Conservation (phyloP, 306 rosid genomes). For the Lathyrus tuberosus region DNA sequence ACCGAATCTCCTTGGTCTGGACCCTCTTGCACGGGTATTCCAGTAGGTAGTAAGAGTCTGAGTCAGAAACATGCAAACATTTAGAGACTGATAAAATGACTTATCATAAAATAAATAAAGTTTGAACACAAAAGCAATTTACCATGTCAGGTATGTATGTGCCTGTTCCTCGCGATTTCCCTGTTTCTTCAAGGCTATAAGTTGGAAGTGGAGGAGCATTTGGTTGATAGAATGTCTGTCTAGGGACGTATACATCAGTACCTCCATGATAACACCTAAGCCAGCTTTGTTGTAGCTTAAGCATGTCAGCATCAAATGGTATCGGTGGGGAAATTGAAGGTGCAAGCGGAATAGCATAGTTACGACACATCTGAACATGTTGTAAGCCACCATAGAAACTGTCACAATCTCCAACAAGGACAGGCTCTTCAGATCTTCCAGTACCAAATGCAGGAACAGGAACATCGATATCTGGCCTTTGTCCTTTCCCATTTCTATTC, state of each 20-base stretch:
- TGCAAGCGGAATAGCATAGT: constrained; percentile 25
- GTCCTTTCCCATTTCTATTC: constrained; percentile 72
- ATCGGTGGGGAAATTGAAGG: constrained; percentile 34
- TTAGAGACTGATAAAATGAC: constrained; percentile 27
- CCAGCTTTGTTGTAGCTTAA: constrained; percentile 40
- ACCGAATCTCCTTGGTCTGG: constrained; percentile 32
- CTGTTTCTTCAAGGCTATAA: constrained; percentile 34
- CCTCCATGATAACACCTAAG: constrained; percentile 35
- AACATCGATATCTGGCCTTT: constrained; percentile 61
- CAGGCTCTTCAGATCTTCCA: constrained; percentile 56
- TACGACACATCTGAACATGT: constrained; percentile 36
- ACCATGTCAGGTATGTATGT: constrained; percentile 71
- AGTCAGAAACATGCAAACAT: constrained; percentile 43
- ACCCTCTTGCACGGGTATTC: constrained; percentile 26
- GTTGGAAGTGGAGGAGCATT: constrained; percentile 36
- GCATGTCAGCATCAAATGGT: constrained; percentile 46
- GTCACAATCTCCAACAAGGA: constrained; percentile 55
- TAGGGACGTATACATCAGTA: constrained; percentile 34
- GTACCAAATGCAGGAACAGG: constrained; percentile 76
- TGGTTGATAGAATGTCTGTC: constrained; percentile 28
- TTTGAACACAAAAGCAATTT: constrained; percentile 29
- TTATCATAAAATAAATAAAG: constrained; percentile 21
- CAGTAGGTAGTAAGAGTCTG: constrained; percentile 45
- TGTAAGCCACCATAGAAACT: constrained; percentile 45
- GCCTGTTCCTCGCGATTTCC: constrained; percentile 71